Conservation (phyloP, 2,329 filamentous ascomycete genomes). For the Fusarium luffae region DNA sequence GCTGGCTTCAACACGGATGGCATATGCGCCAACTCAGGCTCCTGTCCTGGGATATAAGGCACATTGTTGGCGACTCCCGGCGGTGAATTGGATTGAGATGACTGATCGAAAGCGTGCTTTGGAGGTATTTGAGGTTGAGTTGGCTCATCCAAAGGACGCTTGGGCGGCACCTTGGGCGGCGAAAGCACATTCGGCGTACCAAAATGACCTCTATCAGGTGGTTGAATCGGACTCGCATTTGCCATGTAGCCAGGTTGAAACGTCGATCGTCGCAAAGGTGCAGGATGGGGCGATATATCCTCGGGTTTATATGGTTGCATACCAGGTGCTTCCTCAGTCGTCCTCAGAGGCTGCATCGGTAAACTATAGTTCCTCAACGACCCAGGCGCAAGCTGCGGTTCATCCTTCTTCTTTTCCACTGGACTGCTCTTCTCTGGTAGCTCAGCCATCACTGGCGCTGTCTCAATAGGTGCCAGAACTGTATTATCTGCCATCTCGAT, state of each 20-base stretch:
- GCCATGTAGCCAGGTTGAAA: slow-evolving; percentile 45
- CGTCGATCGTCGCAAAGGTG: slow-evolving; percentile 27
- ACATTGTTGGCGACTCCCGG: background rate
- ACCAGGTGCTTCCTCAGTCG: background rate
- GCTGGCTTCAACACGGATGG: slow-evolving; percentile 43
- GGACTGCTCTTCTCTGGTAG: slow-evolving; percentile 51
- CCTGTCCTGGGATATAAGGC: slow-evolving; percentile 12
- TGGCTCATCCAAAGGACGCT: slow-evolving; percentile 23
- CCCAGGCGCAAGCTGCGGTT: slow-evolving; percentile 30
- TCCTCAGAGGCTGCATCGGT: slow-evolving; percentile 19
- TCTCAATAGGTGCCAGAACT: slow-evolving; percentile 52
- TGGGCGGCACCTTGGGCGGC: slow-evolving; percentile 39
- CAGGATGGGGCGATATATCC: slow-evolving; percentile 14
- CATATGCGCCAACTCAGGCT: slow-evolving; percentile 29
- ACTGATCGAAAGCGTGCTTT: background rate
- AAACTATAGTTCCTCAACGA: slow-evolving; percentile 21
- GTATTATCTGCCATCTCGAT: slow-evolving; percentile 58
- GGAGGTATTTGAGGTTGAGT: slow-evolving; percentile 11
- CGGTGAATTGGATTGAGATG: background rate
- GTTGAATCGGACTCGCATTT: slow-evolving; percentile 31
- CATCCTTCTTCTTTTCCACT: slow-evolving; percentile 42
- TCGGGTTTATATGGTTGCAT: slow-evolving; percentile 38
- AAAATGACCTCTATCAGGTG: slow-evolving; percentile 33
- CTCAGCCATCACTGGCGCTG: slow-evolving; percentile 51
- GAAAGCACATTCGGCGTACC: slow-evolving; percentile 40